A percentile compares a stretch with the other conserved stretches of the same genome.
phyloP scores from a whole-genome alignment of 2,329 filamentous ascomycete genomes.

The Stemphylium beticola region DNA sequence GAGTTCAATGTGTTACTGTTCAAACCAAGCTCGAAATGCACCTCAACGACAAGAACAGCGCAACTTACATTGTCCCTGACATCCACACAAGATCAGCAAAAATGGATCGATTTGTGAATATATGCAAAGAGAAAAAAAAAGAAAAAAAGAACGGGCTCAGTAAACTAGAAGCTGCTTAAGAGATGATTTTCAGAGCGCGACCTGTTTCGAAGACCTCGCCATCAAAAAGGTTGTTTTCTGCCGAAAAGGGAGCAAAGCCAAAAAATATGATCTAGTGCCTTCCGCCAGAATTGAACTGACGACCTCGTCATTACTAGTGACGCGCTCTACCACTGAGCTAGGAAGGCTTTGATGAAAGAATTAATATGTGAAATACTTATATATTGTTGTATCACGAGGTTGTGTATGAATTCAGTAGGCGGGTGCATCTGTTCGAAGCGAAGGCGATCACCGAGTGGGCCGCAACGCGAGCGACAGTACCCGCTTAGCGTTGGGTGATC shows the following conservation, averaged over 20 bases:
- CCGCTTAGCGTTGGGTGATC: not conserved
- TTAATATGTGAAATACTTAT: not conserved
- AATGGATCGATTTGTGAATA: too few relatives aligned
- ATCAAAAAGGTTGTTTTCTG: too few relatives aligned
- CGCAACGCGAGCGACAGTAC: not conserved
- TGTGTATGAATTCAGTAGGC: not conserved
- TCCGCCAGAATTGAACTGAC: slow-evolving; percentile 39
- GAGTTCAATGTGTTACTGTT: too few relatives aligned
- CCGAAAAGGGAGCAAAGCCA: not conserved
- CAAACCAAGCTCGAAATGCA: too few relatives aligned
- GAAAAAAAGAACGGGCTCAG: too few relatives aligned
- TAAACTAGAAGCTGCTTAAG: too few relatives aligned
- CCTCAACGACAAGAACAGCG: too few relatives aligned
- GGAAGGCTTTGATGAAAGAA: slow-evolving; percentile 20
- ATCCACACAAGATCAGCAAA: too few relatives aligned
- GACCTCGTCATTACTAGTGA: slow-evolving; percentile 44
- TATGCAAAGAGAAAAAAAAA: too few relatives aligned
- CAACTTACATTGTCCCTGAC: too few relatives aligned
- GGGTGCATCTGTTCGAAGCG: not conserved
- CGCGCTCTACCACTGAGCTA: slow-evolving; percentile 43
- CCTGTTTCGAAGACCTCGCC: too few relatives aligned
- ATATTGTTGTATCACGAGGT: not conserved
- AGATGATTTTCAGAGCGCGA: too few relatives aligned
- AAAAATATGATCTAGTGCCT: slow-evolving; percentile 16
- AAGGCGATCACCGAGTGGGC: not conserved